These are phyloP conservation scores for Ilex asprella DNA, from an alignment of 257 asterid genomes.

Conservation along the genomic window DNA sequence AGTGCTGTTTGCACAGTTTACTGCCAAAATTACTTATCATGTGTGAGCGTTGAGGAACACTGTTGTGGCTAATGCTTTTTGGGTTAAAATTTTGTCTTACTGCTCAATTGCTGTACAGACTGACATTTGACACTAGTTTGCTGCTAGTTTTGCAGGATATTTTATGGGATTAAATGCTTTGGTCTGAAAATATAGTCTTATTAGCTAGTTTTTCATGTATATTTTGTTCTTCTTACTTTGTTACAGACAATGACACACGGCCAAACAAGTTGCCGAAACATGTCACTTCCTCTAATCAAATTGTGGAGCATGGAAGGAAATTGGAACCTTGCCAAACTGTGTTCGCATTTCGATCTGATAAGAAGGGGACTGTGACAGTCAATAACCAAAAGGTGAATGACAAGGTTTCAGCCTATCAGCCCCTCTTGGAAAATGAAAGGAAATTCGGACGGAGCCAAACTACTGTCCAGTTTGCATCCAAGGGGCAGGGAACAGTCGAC, in stretches of 20 bases:
- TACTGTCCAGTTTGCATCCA: slow-evolving; percentile 5
- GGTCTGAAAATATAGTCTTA: slow-evolving; percentile 6
- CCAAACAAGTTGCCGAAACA: slow-evolving; percentile 23
- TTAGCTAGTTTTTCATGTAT: slow-evolving; percentile 12
- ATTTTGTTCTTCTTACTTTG: slow-evolving; percentile 5
- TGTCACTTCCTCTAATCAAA: slow-evolving; percentile 24
- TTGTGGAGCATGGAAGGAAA: slow-evolving; percentile 20
- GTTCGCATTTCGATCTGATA: slow-evolving; percentile 14
- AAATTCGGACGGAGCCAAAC: slow-evolving; percentile 28
- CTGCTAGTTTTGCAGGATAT: neutral
- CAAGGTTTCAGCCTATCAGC: slow-evolving; percentile 8
- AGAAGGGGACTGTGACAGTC: slow-evolving; percentile 6
- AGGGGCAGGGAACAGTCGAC: slow-evolving; percentile 9
- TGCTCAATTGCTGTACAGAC: neutral
- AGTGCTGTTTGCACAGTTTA: neutral
- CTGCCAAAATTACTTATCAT: neutral
- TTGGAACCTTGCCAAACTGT: slow-evolving; percentile 15
- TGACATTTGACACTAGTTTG: neutral
- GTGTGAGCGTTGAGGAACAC: too few species aligned
- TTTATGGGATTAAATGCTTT: slow-evolving; percentile 4
- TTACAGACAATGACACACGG: slow-evolving; percentile 27
- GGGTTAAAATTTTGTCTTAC: neutral
- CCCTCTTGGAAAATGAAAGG: slow-evolving; percentile 11
- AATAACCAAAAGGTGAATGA: slow-evolving; percentile 4
- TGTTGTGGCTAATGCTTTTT: too few species aligned